These are phyloP conservation scores for Phlegmacium glaucopus DNA, from an alignment of 768 basidiomycete genomes.

Conservation along the genomic window DNA sequence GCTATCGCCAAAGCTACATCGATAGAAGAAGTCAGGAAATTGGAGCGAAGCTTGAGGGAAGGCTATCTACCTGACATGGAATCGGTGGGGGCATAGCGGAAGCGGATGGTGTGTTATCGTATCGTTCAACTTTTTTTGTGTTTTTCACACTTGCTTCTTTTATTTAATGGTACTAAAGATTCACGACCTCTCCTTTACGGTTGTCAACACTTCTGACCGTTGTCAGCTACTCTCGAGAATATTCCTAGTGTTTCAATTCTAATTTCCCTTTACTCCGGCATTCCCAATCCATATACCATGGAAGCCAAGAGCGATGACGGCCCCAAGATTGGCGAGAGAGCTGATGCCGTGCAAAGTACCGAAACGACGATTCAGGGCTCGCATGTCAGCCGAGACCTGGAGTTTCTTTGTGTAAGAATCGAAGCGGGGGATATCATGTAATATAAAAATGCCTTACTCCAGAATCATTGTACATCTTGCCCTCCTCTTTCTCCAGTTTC, in stretches of 20 bases:
- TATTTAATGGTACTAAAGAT: slow-evolving; percentile 8
- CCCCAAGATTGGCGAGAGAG: slow-evolving; percentile 59
- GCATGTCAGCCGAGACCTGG: slow-evolving; percentile 69
- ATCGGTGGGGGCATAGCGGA: slow-evolving; percentile 63
- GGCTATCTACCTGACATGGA: slow-evolving; percentile 81
- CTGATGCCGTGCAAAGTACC: slow-evolving; percentile 65
- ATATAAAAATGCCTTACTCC: slow-evolving; percentile 42
- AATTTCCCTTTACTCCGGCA: slow-evolving; percentile 43
- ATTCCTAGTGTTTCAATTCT: slow-evolving; percentile 4
- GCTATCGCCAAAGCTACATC: slow-evolving; percentile 91
- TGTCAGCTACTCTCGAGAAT: background rate
- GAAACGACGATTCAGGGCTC: slow-evolving; percentile 64
- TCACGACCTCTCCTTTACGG: background rate
- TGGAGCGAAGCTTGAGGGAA: slow-evolving; percentile 81
- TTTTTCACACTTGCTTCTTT: slow-evolving; percentile 11
- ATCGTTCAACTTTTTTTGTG: slow-evolving; percentile 8
- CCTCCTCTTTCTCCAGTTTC: slow-evolving; percentile 70
- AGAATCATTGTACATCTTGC: slow-evolving; percentile 60
- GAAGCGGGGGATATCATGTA: background rate
- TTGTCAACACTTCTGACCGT: too few relatives aligned
- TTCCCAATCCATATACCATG: slow-evolving; percentile 73
- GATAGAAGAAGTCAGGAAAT: slow-evolving; percentile 80
- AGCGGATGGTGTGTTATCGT: slow-evolving; percentile 6
- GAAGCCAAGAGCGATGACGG: slow-evolving; percentile 58
- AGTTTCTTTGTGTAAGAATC: slow-evolving; percentile 3